phyloP scores from a whole-genome alignment of 805 yeast genomes.

The Ogataea trehaloabstinens region DNA sequence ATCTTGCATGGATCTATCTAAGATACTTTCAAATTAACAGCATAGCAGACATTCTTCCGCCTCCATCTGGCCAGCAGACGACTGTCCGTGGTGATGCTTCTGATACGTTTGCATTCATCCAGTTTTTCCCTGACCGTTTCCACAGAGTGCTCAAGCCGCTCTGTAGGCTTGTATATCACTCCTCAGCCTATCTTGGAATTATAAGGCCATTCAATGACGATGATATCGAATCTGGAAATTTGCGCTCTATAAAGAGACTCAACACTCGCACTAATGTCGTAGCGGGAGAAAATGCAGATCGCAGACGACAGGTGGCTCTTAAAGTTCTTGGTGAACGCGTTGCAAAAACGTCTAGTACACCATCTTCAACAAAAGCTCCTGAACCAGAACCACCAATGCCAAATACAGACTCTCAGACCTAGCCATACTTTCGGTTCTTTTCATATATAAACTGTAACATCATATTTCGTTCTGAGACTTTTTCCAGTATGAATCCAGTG shows the following conservation, averaged over 20 bases:
- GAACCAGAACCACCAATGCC: background rate
- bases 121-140: constrained; percentile 73
- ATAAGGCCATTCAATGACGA: constrained; percentile 64
- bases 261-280: constrained; percentile 25
- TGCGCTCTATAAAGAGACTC: constrained; percentile 64
- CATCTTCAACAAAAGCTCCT: constrained; percentile 3
- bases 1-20: constrained; percentile 71
- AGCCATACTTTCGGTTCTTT: no score
- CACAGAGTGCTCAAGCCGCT: constrained; percentile 52
- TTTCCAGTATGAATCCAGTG: constrained; percentile 39
- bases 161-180: constrained; percentile 42
- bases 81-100: constrained; percentile 79
- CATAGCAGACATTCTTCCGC: constrained; percentile 9
- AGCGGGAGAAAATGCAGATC: constrained; percentile 56
- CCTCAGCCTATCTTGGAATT: constrained; percentile 43
- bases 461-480: constrained; percentile 3
- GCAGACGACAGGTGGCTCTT: constrained; percentile 74
- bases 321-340: constrained; percentile 63
- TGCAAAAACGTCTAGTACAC: constrained; percentile 6
- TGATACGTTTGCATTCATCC: constrained; percentile 79
- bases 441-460: background rate
- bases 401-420: background rate
- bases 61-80: constrained; percentile 20
- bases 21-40: constrained; percentile 67
- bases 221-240: constrained; percentile 70